A percentile compares a stretch with the other conserved stretches of the same genome.
These are phyloP conservation scores for Pinus albicaulis DNA, from an alignment of 75 land plant species.

Conservation along the genomic window DNA sequence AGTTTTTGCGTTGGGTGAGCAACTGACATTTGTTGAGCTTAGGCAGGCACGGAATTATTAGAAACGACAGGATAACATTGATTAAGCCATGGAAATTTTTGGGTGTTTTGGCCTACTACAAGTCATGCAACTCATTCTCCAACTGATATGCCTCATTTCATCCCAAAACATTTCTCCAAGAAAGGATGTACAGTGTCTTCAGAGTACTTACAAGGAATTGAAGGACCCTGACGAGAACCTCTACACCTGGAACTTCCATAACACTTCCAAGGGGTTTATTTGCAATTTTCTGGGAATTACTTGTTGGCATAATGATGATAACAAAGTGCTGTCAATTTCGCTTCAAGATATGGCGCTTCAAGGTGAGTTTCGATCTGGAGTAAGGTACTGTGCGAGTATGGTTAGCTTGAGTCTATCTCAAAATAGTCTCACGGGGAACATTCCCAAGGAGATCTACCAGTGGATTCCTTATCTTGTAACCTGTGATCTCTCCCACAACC, in stretches of 20 bases:
- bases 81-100: no score
- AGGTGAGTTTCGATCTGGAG: conserved; percentile 46
- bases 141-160: no score
- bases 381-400: conserved; percentile 46
- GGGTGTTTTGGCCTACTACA: no score
- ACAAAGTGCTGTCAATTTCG: conserved; percentile 50
- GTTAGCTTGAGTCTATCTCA: conserved; percentile 70
- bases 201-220: neutral
- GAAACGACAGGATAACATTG: no score
- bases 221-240: conserved; percentile 41
- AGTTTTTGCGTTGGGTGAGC: no score
- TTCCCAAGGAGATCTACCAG: conserved; percentile 46
- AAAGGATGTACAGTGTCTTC: neutral
- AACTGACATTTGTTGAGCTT: no score
- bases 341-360: conserved; percentile 42
- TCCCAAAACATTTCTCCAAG: no score
- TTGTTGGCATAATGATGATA: conserved; percentile 68
- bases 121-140: no score
- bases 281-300: conserved; percentile 66
- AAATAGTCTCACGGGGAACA: conserved; percentile 55
- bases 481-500: conserved; percentile 68
- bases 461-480: conserved; percentile 31
- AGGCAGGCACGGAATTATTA: no score
- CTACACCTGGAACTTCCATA: conserved; percentile 38
- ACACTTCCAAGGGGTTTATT: conserved; percentile 34